Conservation (phyloP, 1,139 yeast species). For the Suhomyces maxii region DNA sequence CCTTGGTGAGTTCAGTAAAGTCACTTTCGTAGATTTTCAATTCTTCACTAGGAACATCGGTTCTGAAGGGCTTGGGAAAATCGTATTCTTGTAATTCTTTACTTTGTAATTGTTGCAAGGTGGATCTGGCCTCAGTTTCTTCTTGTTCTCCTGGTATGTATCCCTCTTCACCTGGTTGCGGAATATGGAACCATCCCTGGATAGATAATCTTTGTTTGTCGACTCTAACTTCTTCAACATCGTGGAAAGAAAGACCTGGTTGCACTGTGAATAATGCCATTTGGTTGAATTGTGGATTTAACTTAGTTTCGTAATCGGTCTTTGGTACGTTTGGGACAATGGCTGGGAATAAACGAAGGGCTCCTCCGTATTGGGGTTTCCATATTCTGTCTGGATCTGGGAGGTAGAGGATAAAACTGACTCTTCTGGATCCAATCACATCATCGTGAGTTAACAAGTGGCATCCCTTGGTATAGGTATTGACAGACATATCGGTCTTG, state of each 20-base stretch:
- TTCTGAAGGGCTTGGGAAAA: slow-evolving; percentile 61
- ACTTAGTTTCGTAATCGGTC: slow-evolving; percentile 65
- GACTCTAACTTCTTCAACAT: slow-evolving; percentile 93
- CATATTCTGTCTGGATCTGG: slow-evolving; percentile 90
- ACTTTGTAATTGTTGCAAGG: slow-evolving; percentile 78
- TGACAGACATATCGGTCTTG: slow-evolving; percentile 90
- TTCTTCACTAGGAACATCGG: slow-evolving; percentile 33
- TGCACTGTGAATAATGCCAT: slow-evolving; percentile 94
- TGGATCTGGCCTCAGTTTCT: slow-evolving; percentile 69
- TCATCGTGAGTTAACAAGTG: slow-evolving; percentile 96
- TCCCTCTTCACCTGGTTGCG: slow-evolving; percentile 89
- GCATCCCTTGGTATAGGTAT: slow-evolving; percentile 89
- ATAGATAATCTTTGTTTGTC: slow-evolving; percentile 88
- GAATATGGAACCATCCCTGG: slow-evolving; percentile 99
- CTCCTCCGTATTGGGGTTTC: slow-evolving; percentile 92
- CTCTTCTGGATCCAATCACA: slow-evolving; percentile 92
- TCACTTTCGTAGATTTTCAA: slow-evolving; percentile 23
- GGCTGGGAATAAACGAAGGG: slow-evolving; percentile 81
- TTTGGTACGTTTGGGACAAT: slow-evolving; percentile 87
- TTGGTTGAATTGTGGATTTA: slow-evolving; percentile 94
- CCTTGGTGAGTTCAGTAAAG: slow-evolving; percentile 20
- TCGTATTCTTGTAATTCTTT: slow-evolving; percentile 78
- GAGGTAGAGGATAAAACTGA: slow-evolving; percentile 86
- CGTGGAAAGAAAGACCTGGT: slow-evolving; percentile 96
- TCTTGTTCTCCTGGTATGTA: slow-evolving; percentile 79